phyloP scores from a whole-genome alignment of 202 grass and related monocot species.

The Cymbopogon flexuosus region DNA sequence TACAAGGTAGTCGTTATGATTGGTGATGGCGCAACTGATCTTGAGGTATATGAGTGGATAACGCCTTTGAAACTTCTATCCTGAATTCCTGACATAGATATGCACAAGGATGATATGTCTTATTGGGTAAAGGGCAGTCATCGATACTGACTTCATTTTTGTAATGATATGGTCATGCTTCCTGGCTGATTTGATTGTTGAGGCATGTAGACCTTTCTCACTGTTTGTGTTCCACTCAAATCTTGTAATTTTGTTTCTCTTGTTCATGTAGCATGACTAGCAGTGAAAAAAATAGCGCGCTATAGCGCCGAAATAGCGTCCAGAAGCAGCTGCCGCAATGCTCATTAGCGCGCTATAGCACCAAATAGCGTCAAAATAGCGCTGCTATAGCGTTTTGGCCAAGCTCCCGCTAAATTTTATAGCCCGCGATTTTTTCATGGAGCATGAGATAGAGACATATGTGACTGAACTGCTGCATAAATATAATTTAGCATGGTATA shows the following conservation, averaged over 20 bases:
- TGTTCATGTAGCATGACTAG: neutral
- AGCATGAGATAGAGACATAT: neutral
- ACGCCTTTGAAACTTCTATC: neutral
- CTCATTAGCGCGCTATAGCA: too few relatives aligned
- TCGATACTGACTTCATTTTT: neutral
- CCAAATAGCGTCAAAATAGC: too few relatives aligned
- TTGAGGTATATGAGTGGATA: conserved; percentile 48
- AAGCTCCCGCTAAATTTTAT: too few relatives aligned
- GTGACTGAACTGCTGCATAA: neutral
- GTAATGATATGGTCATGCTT: neutral
- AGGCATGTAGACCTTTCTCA: neutral
- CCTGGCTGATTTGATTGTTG: neutral
- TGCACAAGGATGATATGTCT: neutral
- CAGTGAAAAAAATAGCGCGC: too few relatives aligned
- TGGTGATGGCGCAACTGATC: conserved; percentile 91
- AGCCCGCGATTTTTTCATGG: neutral
- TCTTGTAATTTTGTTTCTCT: neutral
- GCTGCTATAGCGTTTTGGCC: too few relatives aligned
- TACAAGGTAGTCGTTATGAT: conserved; percentile 71
- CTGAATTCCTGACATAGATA: neutral
- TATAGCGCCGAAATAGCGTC: too few relatives aligned
- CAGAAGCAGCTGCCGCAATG: too few relatives aligned
- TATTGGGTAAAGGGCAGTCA: neutral
- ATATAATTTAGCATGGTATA: neutral
- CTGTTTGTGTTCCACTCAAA: neutral